phyloP scores from a whole-genome alignment of 164 flowering plant species.

The Vitis labrusca region DNA sequence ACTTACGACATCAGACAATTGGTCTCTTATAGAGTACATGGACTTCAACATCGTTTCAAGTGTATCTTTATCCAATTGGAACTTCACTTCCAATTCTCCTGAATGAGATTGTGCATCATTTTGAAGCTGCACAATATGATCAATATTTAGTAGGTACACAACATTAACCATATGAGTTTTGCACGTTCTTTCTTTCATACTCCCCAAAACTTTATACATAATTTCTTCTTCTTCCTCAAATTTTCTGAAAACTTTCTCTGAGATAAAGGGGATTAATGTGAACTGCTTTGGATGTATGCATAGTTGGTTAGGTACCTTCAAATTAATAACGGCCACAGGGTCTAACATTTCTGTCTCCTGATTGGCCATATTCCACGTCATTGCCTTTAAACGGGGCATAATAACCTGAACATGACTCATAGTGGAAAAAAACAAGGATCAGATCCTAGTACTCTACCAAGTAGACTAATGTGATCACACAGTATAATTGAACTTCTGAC shows the following conservation, averaged over 20 bases:
- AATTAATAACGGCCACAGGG: conserved; percentile 52
- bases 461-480: not conserved
- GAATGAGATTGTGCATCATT: conserved; percentile 35
- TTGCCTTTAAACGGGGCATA: conserved; percentile 52
- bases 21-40: conserved; percentile 58
- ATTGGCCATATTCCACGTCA: conserved; percentile 64
- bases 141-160: not conserved
- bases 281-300: not conserved
- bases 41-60: conserved; percentile 59
- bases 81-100: conserved; percentile 57
- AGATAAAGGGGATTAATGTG: not conserved
- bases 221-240: not conserved
- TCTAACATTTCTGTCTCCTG: conserved; percentile 34
- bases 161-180: not conserved
- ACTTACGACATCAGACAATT: conserved; percentile 38
- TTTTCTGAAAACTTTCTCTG: not conserved
- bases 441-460: not conserved
- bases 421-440: not conserved
- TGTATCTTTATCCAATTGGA: conserved; percentile 58
- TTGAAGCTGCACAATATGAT: conserved; percentile 45
- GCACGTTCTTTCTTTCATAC: not conserved
- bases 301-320: conserved; percentile 39
- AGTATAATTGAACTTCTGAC: conserved; percentile 22
- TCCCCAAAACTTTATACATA: not conserved
- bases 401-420: conserved; percentile 30